phyloP scores from a whole-genome alignment of 2,329 filamentous ascomycete species.

The Ophiostoma sp. region DNA sequence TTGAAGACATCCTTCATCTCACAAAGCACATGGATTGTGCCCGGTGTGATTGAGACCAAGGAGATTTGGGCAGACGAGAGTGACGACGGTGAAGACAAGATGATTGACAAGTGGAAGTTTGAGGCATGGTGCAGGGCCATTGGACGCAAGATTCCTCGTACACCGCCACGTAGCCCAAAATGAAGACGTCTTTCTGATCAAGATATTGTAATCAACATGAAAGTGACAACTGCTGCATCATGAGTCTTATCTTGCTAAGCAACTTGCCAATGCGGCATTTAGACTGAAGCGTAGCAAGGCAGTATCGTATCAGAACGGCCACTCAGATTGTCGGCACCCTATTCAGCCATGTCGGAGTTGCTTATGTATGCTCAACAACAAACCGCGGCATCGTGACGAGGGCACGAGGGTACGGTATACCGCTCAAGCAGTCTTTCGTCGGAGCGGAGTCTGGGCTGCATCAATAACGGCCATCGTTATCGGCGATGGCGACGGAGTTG shows the following conservation, averaged over 20 bases:
- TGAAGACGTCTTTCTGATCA: no score
- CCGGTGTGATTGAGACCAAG: not conserved
- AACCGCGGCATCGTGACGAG: no score
- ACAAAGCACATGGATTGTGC: constrained; percentile 4
- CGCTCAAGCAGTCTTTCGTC: no score
- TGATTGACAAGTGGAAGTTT: constrained; percentile 18
- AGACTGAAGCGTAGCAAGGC: no score
- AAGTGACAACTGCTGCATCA: not conserved
- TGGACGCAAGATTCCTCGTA: not conserved
- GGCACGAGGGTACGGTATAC: no score
- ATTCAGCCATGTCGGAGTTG: no score
- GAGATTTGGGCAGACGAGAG: not conserved
- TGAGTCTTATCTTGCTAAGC: not conserved
- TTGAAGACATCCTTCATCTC: constrained; percentile 1
- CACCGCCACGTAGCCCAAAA: not conserved
- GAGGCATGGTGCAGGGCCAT: constrained; percentile 15
- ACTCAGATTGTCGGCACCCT: no score
- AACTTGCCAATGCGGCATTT: not conserved
- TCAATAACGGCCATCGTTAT: no score
- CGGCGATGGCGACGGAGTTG: not conserved
- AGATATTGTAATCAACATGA: not conserved
- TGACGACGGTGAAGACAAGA: not conserved
- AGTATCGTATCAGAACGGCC: no score
- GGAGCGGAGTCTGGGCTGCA: no score
- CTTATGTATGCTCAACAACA: no score